These are phyloP conservation scores for Sistotremastrum suecicum DNA, from an alignment of 768 basidiomycete species.

Conservation along the genomic window DNA sequence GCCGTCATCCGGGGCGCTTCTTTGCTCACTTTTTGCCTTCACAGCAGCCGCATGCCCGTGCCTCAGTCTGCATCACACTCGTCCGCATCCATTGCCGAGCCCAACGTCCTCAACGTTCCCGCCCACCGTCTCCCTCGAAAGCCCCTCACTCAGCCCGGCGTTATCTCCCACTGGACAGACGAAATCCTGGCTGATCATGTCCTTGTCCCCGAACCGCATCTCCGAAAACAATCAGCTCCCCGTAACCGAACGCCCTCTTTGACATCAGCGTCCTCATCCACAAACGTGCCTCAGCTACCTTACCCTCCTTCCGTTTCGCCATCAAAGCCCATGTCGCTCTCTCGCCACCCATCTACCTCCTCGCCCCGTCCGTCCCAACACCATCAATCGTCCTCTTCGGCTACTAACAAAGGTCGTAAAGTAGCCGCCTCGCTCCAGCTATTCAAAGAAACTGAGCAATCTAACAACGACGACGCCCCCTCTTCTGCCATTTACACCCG, in stretches of 20 bases:
- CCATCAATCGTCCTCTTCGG: neutral
- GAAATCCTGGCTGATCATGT: too few species aligned
- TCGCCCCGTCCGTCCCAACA: neutral
- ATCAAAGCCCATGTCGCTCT: constrained; percentile 2
- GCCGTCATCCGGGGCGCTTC: too few species aligned
- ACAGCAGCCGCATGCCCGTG: too few species aligned
- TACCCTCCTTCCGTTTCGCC: constrained; percentile 3
- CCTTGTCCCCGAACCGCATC: too few species aligned
- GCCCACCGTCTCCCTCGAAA: too few species aligned
- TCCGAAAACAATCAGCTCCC: too few species aligned
- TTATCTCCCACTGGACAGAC: too few species aligned
- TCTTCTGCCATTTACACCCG: neutral
- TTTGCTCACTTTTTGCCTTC: too few species aligned
- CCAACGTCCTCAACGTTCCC: too few species aligned
- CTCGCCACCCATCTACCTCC: constrained; percentile 1
- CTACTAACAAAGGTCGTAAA: constrained; percentile 57
- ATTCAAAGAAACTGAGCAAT: constrained; percentile 54
- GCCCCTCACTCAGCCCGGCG: too few species aligned
- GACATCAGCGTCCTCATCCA: neutral
- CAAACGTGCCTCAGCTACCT: neutral
- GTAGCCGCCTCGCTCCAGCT: constrained; percentile 72
- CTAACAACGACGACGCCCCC: neutral
- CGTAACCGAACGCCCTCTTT: neutral
- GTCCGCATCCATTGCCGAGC: too few species aligned
- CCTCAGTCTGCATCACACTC: too few species aligned